Base-by-base conservation (phyloP, 768 basidiomycete species). In the Pulveroboletus sp. region DNA sequence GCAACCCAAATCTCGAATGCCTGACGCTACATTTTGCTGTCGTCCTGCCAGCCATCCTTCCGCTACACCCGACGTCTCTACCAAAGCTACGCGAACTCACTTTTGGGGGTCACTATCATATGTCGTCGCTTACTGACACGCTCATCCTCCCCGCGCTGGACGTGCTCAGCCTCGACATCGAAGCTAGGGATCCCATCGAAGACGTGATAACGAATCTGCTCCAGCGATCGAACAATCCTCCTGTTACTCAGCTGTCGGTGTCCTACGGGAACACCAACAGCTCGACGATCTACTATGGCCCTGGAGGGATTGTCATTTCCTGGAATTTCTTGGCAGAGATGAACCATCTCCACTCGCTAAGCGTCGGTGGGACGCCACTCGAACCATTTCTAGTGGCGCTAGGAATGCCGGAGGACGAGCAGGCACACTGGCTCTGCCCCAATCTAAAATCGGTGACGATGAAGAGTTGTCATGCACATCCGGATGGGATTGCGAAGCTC, bases 131-230 rank as follows among this genome's bases (percentile, higher is more conserved):
- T 9, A 64, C 84, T 26, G 85, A 87, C 43, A 75, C 74, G 1
- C 76, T 90, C 38, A 66, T 76, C 21, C 70, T 82, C 11, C 88
- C 88, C 0, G 56, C 65, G 5, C 70, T 90, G 39, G 76, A 75
- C n/a, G 67, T 72, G 24, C 76, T 89, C 14, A 79, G 72, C 2
- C 69, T 89, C 39, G 84, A 89, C 61, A 78, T 89, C 51, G 86
- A 89, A 62, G 74, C 81, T 1, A 78, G 88, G n/a, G 84, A 87
- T 54, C 78, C 84, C 0, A 74, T 87, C 49, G 87, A 89, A 60
- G 85, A 89, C 40, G 76, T 76, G n/a, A 78, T 89, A 44, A 72
- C 77, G 13, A 71, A 71, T 45, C 76, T 90, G 39, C 71, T 86
- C 27, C 61, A 75, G 18, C 79, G 87, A 26, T 86, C 84, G 0